Percentiles rank a stretch among this genome's conserved stretches.
These are phyloP conservation scores for Agaricales sp. DNA, from an alignment of 1,284 basidiomycete species.

Conservation along the genomic window DNA sequence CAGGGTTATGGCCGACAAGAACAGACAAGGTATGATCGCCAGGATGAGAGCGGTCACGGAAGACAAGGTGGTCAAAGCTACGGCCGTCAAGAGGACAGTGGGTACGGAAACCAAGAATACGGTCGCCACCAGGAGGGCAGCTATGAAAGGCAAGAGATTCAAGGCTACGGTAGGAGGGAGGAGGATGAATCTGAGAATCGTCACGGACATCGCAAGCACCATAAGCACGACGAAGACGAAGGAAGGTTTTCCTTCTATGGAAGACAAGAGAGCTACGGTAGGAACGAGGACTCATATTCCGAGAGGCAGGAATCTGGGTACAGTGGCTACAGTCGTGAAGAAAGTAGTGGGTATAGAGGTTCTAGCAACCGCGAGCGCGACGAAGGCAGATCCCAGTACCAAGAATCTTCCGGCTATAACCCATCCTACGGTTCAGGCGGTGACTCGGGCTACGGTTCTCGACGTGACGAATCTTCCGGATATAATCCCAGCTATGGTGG, in stretches of 20 bases:
- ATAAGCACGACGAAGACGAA: constrained; percentile 2
- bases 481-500: constrained; percentile 10
- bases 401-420: not conserved
- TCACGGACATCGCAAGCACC: not conserved
- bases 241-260: constrained; percentile 9
- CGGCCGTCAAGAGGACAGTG: constrained; percentile 5
- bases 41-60: not conserved
- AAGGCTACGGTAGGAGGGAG: constrained; percentile 7
- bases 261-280: constrained; percentile 4
- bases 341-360: constrained; percentile 6
- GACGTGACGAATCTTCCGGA: constrained; percentile 5
- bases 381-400: not conserved
- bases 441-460: not conserved
- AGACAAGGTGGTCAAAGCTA: constrained; percentile 8
- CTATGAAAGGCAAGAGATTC: constrained; percentile 6
- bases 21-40: not conserved
- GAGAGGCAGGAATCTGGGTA: constrained; percentile 12
- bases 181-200: not conserved
- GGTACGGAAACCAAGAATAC: not conserved
- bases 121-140: not conserved
- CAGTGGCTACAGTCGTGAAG: constrained; percentile 7
- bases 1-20: not conserved
- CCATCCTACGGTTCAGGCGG: not conserved
- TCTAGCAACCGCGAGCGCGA: constrained; percentile 14
- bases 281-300: constrained; percentile 6